Base-by-base conservation (phyloP, 768 basidiomycete species). In the Paxillus rubicundulus region DNA sequence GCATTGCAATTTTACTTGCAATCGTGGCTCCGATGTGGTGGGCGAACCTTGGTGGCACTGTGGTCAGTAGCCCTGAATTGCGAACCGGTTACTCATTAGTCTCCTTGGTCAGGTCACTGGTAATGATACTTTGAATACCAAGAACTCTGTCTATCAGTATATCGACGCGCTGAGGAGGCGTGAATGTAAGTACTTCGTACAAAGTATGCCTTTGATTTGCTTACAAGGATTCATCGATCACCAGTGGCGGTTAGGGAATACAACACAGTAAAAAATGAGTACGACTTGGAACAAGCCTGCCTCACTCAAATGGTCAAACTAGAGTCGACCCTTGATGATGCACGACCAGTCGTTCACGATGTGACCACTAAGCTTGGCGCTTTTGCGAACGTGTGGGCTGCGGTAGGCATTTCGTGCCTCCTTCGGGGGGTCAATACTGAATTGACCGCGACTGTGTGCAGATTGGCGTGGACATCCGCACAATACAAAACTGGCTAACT, bases 301-400 rank as follows among this genome's bases (percentile, higher is more conserved):
- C 56, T 62, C 2, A 13, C 21, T 20, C 61, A 62, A 27, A 62
- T 62, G 57, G 16, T 49, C 34, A 49, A 52, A 36, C 47, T 62
- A 0, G 57, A 62, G 21, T n/a, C 50, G 8, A 43, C 49, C 13
- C 52, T 62, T 9, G 47, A 45, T 6, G 47, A 53, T 2, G 24
- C 61, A 9, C 32, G 45, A 16, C 61, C 61, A 17, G 54, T 59
- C 48, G 49, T 62, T 40, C 57, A 59, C n/a, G 61, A 62, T 8
- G 57, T 62, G 30, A 59, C 54, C 4, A 39, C 7, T 27, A 62
- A 56, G 32, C 52, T 62, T 2, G 57, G 61, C 2, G 47, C 62
- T 4, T 62, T 62, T 41, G 57, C 54, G 32, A 56, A 30, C 2
- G 61, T 62, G 3, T 62, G 61, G 30, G 36, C 36, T 6, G 36